Base-by-base conservation (phyloP, 495 filamentous ascomycete species). In the Neurospora tetraspora region DNA sequence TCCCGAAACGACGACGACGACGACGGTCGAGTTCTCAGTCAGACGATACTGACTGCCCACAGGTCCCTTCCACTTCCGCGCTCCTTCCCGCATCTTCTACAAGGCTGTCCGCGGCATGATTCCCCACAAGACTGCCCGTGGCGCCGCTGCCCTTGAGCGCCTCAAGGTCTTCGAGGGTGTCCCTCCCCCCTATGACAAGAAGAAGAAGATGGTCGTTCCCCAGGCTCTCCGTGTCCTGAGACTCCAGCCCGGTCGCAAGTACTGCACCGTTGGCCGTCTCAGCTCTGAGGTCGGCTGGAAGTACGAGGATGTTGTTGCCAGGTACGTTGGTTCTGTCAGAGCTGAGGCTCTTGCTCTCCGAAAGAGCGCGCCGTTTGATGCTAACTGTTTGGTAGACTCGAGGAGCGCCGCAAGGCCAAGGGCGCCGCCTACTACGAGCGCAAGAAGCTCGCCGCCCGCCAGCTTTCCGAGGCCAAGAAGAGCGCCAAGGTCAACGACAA, bases 31-130 rank as follows among this genome's bases (percentile, higher is more conserved):
- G 70, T 74, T 68, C 31, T 39, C 68, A n/a, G 72, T 65, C 72
- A 45, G 71, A 59, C 71, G n/a, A 71, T 68, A 42, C 84, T 89
- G 80, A 89, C 80, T 73, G 16, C 75, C 38, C 73, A 23, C 79
- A 93, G 92, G 96, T 88, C 96, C 96, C 83, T 99, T 97, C 91
- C 96, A 98, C 87, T 99, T 97, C 93, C 96, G 96, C 85, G 93
- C 94, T 80, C 96, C 96, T 69, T 96, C 94, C 77, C 91, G 96
- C 83, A 97, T 99, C 86, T 95, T 99, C 92, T 99, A 98, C 92
- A 97, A 97, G 90, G 94, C 96, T 82, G 93, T 99, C 86, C 96
- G 96, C 82, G 96, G 96, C 83, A 99, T 99, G 96, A 95, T 98
- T 76, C 96, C 96, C 81, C 96, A 99, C 92, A 99, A 99, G 90